A percentile compares a stretch with the other conserved stretches of the same genome.
phyloP scores from a whole-genome alignment of 2,329 filamentous ascomycete genomes.

The Trichoderma koningii region DNA sequence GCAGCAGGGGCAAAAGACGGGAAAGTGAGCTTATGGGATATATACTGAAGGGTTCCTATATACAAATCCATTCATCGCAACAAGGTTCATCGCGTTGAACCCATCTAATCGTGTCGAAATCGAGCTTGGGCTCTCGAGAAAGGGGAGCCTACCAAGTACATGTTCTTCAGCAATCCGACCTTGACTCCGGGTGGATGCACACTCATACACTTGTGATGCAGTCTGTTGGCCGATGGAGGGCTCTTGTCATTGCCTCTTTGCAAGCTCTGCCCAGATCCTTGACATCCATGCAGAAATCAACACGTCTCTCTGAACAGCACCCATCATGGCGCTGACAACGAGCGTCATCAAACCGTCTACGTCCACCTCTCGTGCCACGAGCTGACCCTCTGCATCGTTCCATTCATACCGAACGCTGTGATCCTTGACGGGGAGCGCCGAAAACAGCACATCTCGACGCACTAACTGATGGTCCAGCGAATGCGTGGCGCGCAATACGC shows the following conservation, averaged over 20 bases:
- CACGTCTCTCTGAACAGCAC: conserved; percentile 37
- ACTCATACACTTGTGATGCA: neutral
- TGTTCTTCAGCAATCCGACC: no score
- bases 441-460: conserved; percentile 33
- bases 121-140: neutral
- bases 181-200: neutral
- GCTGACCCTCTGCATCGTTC: conserved; percentile 34
- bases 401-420: conserved; percentile 39
- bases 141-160: neutral
- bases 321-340: conserved; percentile 39
- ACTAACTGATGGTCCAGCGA: conserved; percentile 33
- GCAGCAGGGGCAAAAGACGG: conserved; percentile 92
- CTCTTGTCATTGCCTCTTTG: conserved; percentile 23
- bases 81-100: neutral
- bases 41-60: conserved; percentile 60
- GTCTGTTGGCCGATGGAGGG: neutral
- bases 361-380: conserved; percentile 41
- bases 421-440: conserved; percentile 34
- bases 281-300: conserved; percentile 43
- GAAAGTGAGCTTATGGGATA: conserved; percentile 92
- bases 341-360: conserved; percentile 36
- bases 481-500: conserved; percentile 37
- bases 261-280: conserved; percentile 40
- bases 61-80: conserved; percentile 10
- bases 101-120: neutral